Evolutionary conservation across 805 yeast genomes (phyloP).

Genomic region (Candida saitoana): DNA sequence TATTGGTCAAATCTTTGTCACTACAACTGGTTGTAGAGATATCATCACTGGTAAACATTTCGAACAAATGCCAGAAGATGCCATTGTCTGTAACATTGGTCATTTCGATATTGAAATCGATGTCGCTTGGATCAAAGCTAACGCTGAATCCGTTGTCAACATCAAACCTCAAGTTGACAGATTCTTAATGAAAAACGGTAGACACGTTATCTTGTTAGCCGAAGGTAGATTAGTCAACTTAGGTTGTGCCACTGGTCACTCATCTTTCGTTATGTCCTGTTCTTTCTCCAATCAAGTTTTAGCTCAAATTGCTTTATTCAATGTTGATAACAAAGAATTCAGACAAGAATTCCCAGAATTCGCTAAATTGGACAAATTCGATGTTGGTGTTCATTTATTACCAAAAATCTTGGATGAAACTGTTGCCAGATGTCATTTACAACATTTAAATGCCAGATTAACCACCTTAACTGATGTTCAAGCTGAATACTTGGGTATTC

Average conservation of each 20-base stretch:
- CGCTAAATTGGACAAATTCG: constrained; percentile 87
- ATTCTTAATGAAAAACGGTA: constrained; percentile 82
- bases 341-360: constrained; percentile 81
- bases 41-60: constrained; percentile 89
- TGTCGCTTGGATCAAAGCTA: constrained; percentile 96
- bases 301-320: constrained; percentile 97
- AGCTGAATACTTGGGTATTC: constrained; percentile 91
- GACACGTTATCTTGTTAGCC: constrained; percentile 92
- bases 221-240: constrained; percentile 99
- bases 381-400: constrained; percentile 87
- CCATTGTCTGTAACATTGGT: constrained; percentile 99
- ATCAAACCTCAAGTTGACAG: constrained; percentile 99
- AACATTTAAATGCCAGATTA: constrained; percentile 87
- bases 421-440: constrained; percentile 95
- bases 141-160: constrained; percentile 90
- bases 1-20: constrained; percentile 94
- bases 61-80: constrained; percentile 94
- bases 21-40: constrained; percentile 99
- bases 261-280: constrained; percentile 98
- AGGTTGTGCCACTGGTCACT: constrained; percentile 99
- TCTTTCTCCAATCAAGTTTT: constrained; percentile 99
- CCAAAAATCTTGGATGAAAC: constrained; percentile 99
- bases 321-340: constrained; percentile 77
- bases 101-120: constrained; percentile 99
- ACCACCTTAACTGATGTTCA: constrained; percentile 72